Evolutionary conservation across 2,329 filamentous ascomycete genomes (phyloP).

Genomic region (Diaporthe vexans): DNA sequence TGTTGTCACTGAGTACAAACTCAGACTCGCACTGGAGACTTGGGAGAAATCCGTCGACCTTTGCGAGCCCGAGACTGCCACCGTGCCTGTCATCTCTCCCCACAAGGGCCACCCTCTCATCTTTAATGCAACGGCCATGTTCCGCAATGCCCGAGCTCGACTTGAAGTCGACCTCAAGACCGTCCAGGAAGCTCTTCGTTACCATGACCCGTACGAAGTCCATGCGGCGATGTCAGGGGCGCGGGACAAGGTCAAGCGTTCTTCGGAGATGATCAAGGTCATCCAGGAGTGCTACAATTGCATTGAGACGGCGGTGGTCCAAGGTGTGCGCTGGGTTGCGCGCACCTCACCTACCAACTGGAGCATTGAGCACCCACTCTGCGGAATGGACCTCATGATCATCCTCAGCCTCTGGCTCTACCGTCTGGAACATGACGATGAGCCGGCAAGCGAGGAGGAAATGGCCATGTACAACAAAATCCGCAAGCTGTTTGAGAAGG

Average conservation of each 20-base stretch:
- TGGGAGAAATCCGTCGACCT: slow-evolving; percentile 97
- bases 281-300: slow-evolving; percentile 98
- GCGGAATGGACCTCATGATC: slow-evolving; percentile 96
- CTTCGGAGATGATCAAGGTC: slow-evolving; percentile 97
- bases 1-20: slow-evolving; percentile 98
- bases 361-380: slow-evolving; percentile 98
- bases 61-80: slow-evolving; percentile 90
- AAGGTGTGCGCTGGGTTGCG: slow-evolving; percentile 98
- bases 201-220: slow-evolving; percentile 97
- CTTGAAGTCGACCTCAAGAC: slow-evolving; percentile 96
- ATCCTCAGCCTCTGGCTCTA: slow-evolving; percentile 98
- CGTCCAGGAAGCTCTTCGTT: slow-evolving; percentile 95
- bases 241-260: slow-evolving; percentile 93
- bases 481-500: slow-evolving; percentile 89
- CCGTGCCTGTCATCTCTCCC: slow-evolving; percentile 91
- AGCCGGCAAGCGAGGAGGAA: slow-evolving; percentile 88
- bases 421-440: slow-evolving; percentile 98
- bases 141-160: slow-evolving; percentile 91
- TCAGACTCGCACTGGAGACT: slow-evolving; percentile 94
- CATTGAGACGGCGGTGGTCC: slow-evolving; percentile 93
- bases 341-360: slow-evolving; percentile 97
- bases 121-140: slow-evolving; percentile 98
- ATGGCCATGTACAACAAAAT: slow-evolving; percentile 93
- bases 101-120: slow-evolving; percentile 97
- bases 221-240: slow-evolving; percentile 96